Percentiles rank a stretch among this genome's conserved stretches.
phyloP scores from a whole-genome alignment of 257 asterid species.

The Scutellaria galericulata region DNA sequence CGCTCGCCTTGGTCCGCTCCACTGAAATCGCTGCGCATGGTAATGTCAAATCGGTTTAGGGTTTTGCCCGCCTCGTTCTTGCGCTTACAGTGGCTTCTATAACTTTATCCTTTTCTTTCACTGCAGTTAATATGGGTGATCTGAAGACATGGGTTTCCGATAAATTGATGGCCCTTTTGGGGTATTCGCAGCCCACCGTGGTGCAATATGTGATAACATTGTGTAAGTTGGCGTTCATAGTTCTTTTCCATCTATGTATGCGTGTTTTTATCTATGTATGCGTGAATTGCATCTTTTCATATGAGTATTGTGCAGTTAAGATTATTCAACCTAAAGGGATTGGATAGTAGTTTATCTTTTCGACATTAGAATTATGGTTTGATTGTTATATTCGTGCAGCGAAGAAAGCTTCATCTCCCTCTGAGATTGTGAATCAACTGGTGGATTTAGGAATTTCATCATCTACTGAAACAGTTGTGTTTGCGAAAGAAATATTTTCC shows the following conservation, averaged over 20 bases:
- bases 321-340: neutral
- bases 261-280: neutral
- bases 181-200: constrained; percentile 72
- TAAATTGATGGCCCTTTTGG: constrained; percentile 68
- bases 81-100: neutral
- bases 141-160: constrained; percentile 86
- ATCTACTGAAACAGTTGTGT: constrained; percentile 56
- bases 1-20: too few species aligned
- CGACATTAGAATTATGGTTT: neutral
- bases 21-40: too few species aligned
- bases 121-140: constrained; percentile 67
- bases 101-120: constrained; percentile 24
- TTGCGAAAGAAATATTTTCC: constrained; percentile 75
- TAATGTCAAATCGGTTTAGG: too few species aligned
- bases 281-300: neutral
- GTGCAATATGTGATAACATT: constrained; percentile 69
- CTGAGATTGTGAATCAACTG: constrained; percentile 68
- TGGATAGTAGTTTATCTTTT: neutral
- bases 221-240: constrained; percentile 38
- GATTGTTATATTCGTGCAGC: constrained; percentile 52
- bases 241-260: neutral
- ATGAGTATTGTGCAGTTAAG: neutral
- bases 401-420: constrained; percentile 80
- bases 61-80: neutral
- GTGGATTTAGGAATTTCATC: constrained; percentile 69